phyloP scores from a whole-genome alignment of 495 filamentous ascomycete species.

The Pyronema domesticum region DNA sequence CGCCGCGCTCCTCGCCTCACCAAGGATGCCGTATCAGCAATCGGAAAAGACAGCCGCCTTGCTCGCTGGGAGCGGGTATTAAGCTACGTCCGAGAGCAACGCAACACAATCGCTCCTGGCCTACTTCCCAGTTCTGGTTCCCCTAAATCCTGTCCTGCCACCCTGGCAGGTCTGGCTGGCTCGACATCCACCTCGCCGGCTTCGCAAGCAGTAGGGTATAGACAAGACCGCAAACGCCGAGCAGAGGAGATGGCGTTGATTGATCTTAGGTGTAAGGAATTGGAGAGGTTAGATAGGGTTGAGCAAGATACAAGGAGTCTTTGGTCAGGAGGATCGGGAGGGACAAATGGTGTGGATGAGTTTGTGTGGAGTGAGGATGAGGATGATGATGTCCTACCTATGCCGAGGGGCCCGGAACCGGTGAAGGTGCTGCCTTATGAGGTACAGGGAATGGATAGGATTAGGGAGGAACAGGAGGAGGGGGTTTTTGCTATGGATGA shows the following conservation, averaged over 20 bases:
- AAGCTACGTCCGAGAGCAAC: constrained; percentile 21
- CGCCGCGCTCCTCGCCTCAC: constrained; percentile 7
- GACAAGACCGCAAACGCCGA: constrained; percentile 2
- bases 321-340: constrained; percentile 23
- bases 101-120: constrained; percentile 3
- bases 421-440: constrained; percentile 12
- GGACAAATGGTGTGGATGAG: constrained; percentile 24
- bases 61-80: constrained; percentile 25
- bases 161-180: not conserved
- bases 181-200: not conserved
- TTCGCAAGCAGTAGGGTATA: no score
- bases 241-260: constrained; percentile 3
- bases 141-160: not conserved
- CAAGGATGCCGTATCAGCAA: constrained; percentile 15
- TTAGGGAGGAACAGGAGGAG: constrained; percentile 6
- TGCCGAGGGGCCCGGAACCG: constrained; percentile 13
- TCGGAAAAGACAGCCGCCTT: constrained; percentile 21
- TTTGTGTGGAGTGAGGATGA: constrained; percentile 26
- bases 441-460: not conserved
- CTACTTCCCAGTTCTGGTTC: not conserved
- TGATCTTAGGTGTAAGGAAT: constrained; percentile 16
- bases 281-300: constrained; percentile 17
- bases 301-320: constrained; percentile 18
- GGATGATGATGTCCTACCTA: constrained; percentile 17
- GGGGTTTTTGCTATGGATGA: constrained; percentile 17